Conservation (phyloP, 148 eudicot genomes). For the Rhododendron henanense region DNA sequence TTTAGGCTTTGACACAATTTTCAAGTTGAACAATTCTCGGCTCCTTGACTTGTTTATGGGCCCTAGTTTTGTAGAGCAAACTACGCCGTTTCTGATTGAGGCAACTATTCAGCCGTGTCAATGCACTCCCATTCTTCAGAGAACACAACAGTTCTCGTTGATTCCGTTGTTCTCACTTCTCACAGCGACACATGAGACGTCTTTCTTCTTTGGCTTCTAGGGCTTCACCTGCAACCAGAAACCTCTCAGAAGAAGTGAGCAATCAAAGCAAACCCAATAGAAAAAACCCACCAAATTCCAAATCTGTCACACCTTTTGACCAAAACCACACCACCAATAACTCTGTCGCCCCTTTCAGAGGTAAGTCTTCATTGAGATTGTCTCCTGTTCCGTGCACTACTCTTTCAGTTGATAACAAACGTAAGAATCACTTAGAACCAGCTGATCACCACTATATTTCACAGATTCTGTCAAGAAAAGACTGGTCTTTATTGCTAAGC, state of each 20-base stretch:
- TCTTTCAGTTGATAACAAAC: constrained; percentile 9
- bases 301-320: background rate
- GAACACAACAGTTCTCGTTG: background rate
- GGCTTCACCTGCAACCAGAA: constrained; percentile 35
- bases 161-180: background rate
- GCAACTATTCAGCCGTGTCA: background rate
- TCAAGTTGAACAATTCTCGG: no score
- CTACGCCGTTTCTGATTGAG: no score
- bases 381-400: constrained; percentile 7
- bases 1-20: no score
- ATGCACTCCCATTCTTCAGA: background rate
- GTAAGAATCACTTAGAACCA: constrained; percentile 10
- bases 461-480: constrained; percentile 60
- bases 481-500: constrained; percentile 75
- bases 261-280: constrained; percentile 19
- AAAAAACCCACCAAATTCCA: constrained; percentile 16
- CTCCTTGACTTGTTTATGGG: no score
- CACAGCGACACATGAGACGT: constrained; percentile 44
- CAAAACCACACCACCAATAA: background rate
- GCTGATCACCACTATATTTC: constrained; percentile 54
- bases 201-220: constrained; percentile 53
- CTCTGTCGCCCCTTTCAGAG: constrained; percentile 6
- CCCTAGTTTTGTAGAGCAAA: no score
- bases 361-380: constrained; percentile 26
- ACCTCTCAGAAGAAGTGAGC: constrained; percentile 14